These are phyloP conservation scores for Calophaca sinica DNA, from an alignment of 306 rosid species.

Conservation along the genomic window DNA sequence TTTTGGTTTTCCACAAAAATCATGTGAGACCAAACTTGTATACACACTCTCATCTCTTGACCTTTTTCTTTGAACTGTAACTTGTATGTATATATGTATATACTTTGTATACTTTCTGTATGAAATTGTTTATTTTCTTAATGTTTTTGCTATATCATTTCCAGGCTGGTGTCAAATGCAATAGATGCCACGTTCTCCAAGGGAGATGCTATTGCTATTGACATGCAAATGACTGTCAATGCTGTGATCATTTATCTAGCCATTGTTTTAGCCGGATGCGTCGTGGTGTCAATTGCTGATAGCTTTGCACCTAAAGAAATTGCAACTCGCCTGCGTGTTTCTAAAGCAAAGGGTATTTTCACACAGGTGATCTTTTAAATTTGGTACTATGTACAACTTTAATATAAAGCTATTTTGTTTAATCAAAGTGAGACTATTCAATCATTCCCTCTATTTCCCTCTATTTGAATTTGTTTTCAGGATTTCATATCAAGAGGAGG, in stretches of 20 bases:
- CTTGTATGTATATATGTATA: background rate
- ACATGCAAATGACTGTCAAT: slow-evolving; percentile 85
- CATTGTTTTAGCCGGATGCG: slow-evolving; percentile 74
- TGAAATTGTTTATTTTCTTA: background rate
- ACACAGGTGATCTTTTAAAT: slow-evolving; percentile 67
- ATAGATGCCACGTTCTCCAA: slow-evolving; percentile 67
- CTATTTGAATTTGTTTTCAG: slow-evolving; percentile 56
- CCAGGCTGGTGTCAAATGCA: slow-evolving; percentile 85
- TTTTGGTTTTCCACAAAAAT: background rate
- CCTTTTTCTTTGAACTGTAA: background rate
- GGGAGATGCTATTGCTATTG: slow-evolving; percentile 93
- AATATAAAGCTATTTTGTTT: background rate
- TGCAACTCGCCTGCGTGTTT: slow-evolving; percentile 75
- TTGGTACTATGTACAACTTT: slow-evolving; percentile 5
- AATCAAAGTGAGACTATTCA: background rate
- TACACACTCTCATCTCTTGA: background rate
- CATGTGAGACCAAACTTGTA: too few species aligned
- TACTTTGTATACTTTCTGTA: background rate
- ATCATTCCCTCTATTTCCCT: too few species aligned
- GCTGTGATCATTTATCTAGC: slow-evolving; percentile 86
- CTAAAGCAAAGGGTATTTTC: slow-evolving; percentile 84
- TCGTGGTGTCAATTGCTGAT: slow-evolving; percentile 92
- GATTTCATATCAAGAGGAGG: slow-evolving; percentile 94
- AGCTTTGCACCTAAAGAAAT: slow-evolving; percentile 86
- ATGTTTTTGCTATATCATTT: slow-evolving; percentile 40